Base-by-base conservation (phyloP, 2,329 filamentous ascomycete genomes). In the Fusarium sambucinum region DNA sequence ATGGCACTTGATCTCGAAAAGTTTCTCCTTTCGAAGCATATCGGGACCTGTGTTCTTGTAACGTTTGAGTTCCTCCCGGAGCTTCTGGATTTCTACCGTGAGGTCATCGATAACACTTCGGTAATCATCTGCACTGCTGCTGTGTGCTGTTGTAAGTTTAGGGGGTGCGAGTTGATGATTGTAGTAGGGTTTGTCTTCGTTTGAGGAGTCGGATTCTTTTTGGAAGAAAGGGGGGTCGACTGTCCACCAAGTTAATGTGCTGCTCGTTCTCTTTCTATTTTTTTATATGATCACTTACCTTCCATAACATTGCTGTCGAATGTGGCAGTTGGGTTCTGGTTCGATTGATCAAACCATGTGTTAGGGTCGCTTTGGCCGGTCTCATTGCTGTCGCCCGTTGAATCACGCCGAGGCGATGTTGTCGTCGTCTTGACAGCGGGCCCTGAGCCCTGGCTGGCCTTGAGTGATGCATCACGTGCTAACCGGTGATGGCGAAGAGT, bases 101-200 rank as follows among this genome's bases (percentile, higher is more conserved):
- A 97, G 79, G 75, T 97, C 93, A 73, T 97, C 93, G 47, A 97
- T 96, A 17, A 97, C 92, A 69, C 91, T 91, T 46, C 93, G 85
- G 63, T 89, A 94, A 57, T 94, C 92, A 58, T 92, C 92, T 29
- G 87, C 88, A 51, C 89, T 90, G 74, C 87, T 92, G 74, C 80
- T 87, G 21, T 78, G 86, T 4, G 80, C 79, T 37, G 75, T 59
- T 0, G 74, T 72, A 6, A 78, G 77, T 10, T 77, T 77, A 0
- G 79, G 69, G 0, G 71, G 76, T 4, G 40, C 70, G 19, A 63
- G 71, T 32, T 63, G 56, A 47, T 65, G 62, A 67, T 69, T 62
- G 68, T 66, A 73, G 4, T 59, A 75, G 2, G 68, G 66, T 30
- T 74, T 73, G 2, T 82, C 84, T 63, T 85, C 85, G 27, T 82